Evolutionary conservation across 139 green algal species (phyloP).

Genomic region (Mychonastes homosphaera): DNA sequence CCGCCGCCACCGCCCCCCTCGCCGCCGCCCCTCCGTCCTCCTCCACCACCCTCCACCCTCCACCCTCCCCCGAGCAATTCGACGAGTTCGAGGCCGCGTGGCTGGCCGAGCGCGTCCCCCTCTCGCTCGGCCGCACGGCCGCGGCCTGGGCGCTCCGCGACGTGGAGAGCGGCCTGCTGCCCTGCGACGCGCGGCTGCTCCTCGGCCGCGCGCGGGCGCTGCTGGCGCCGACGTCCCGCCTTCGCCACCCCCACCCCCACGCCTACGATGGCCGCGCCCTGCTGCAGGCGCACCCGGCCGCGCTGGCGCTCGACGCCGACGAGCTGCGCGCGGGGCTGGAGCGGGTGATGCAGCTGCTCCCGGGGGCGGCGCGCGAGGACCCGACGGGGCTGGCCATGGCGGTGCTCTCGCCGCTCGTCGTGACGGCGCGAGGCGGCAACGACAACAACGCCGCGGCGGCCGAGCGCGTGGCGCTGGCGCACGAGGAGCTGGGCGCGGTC

Average conservation of each 20-base stretch:
- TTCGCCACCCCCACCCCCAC: neutral
- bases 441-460: neutral
- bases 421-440: neutral
- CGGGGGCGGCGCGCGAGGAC: constrained; percentile 4
- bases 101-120: neutral
- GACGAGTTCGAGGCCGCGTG: neutral
- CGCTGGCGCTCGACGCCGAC: neutral
- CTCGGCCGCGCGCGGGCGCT: neutral
- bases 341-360: constrained; percentile 5
- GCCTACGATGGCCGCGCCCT: neutral
- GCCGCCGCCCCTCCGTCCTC: neutral
- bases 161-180: neutral
- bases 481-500: neutral
- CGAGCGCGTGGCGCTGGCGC: neutral
- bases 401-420: neutral
- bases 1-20: neutral
- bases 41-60: neutral
- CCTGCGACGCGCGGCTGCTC: neutral
- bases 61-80: neutral
- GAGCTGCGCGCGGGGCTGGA: constrained; percentile 3
- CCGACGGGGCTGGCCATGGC: no score
- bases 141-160: neutral
- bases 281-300: constrained; percentile 1
- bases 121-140: neutral
- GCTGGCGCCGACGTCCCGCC: neutral